phyloP scores from a whole-genome alignment of 202 grass and related monocot genomes.

The Digitaria exilis region DNA sequence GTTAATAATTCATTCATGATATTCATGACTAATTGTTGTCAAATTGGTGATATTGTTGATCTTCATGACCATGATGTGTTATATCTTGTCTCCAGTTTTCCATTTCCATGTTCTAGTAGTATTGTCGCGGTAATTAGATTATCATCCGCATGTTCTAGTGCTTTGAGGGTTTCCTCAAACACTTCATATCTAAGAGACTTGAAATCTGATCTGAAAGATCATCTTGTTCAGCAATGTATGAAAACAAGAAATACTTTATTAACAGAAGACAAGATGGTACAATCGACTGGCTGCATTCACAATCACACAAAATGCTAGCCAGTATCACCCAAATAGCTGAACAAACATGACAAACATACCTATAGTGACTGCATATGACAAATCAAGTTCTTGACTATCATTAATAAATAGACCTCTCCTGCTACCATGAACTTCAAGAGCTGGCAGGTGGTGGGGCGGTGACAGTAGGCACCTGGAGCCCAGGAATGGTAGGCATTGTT shows the following conservation, averaged over 20 bases:
- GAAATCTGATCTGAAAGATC: neutral
- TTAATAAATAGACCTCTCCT: neutral
- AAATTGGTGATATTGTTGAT: slow-evolving; percentile 1
- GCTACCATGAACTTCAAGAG: slow-evolving; percentile 50
- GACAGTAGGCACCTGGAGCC: slow-evolving; percentile 67
- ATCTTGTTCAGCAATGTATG: neutral
- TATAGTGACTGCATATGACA: slow-evolving; percentile 25
- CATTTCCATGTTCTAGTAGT: neutral
- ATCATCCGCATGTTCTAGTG: neutral
- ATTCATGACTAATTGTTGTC: neutral
- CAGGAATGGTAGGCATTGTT: slow-evolving; percentile 60
- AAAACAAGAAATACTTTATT: slow-evolving; percentile 29
- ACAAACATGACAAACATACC: slow-evolving; percentile 35
- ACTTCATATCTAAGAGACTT: neutral
- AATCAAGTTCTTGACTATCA: slow-evolving; percentile 37
- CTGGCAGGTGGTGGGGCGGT: slow-evolving; percentile 50
- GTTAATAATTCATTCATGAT: slow-evolving; percentile 11
- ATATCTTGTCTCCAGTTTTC: neutral
- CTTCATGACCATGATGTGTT: neutral
- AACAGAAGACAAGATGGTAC: slow-evolving; percentile 28
- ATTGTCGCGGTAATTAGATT: neutral
- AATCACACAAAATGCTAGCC: slow-evolving; percentile 43
- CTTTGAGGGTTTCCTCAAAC: neutral
- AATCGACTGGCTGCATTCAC: slow-evolving; percentile 49
- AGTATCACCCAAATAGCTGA: slow-evolving; percentile 23